These are phyloP conservation scores for Nigrospora sphaerica DNA, from an alignment of 2,329 filamentous ascomycete species.

Conservation along the genomic window DNA sequence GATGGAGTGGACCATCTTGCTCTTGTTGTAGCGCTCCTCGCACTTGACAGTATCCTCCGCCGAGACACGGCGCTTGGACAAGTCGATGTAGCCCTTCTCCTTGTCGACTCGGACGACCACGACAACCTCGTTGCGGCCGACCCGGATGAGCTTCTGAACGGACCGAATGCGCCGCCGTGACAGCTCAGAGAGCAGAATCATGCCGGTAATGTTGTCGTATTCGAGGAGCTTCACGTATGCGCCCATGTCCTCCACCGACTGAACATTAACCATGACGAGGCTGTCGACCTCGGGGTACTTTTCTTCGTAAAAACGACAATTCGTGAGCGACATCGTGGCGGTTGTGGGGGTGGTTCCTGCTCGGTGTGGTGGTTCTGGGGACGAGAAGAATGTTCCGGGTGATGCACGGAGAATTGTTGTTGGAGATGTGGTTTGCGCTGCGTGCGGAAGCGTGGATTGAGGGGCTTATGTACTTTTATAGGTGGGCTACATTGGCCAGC, in stretches of 20 bases:
- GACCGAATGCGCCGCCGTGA: slow-evolving; percentile 96
- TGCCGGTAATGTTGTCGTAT: slow-evolving; percentile 99
- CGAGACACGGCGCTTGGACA: slow-evolving; percentile 96
- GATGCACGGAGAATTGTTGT: too few species aligned
- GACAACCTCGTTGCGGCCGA: slow-evolving; percentile 96
- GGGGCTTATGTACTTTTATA: too few species aligned
- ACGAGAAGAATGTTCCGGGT: too few species aligned
- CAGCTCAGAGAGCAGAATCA: slow-evolving; percentile 97
- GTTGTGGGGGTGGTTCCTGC: slow-evolving; percentile 25
- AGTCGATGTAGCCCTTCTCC: slow-evolving; percentile 99
- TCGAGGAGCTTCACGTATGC: slow-evolving; percentile 99
- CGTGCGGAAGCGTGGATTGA: too few species aligned
- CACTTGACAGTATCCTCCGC: slow-evolving; percentile 97
- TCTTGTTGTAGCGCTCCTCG: slow-evolving; percentile 99
- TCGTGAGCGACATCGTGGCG: slow-evolving; percentile 86
- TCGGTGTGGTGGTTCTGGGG: slow-evolving; percentile 11
- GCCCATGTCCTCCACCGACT: slow-evolving; percentile 99
- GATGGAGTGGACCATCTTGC: slow-evolving; percentile 98
- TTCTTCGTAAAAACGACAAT: slow-evolving; percentile 96
- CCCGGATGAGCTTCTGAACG: slow-evolving; percentile 98
- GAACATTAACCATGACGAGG: slow-evolving; percentile 99
- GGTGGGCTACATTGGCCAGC: too few species aligned
- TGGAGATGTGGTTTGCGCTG: too few species aligned
- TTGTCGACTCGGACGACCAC: slow-evolving; percentile 98
- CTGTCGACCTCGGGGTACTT: slow-evolving; percentile 98